A percentile compares a stretch with the other conserved stretches of the same genome.
These are phyloP conservation scores for Acrasis kona DNA, from an alignment of 78 protist species.

Conservation along the genomic window DNA sequence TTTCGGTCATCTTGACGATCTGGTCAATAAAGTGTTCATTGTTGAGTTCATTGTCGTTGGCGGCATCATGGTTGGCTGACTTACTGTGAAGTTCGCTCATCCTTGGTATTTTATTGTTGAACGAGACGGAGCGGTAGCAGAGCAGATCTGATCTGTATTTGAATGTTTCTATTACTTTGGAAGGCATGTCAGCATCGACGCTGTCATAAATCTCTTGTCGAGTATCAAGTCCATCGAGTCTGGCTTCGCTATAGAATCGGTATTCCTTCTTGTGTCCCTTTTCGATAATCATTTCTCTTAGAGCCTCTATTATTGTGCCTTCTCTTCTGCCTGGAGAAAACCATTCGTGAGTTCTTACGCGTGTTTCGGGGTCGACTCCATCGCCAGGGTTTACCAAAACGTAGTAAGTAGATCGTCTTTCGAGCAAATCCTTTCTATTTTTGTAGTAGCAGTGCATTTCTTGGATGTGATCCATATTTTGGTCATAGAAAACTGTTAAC, in stretches of 20 bases:
- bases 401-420: not conserved
- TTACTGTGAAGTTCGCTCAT: not conserved
- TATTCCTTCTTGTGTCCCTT: not conserved
- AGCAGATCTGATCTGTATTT: slow-evolving; percentile 6
- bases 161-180: not conserved
- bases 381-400: not conserved
- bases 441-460: slow-evolving; percentile 5
- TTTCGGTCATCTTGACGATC: slow-evolving; percentile 18
- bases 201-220: slow-evolving; percentile 11
- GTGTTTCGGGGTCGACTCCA: not conserved
- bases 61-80: not conserved
- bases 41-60: not conserved
- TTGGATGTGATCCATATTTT: not conserved
- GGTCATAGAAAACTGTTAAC: not conserved
- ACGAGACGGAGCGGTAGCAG: slow-evolving; percentile 11
- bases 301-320: not conserved
- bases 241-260: slow-evolving; percentile 8
- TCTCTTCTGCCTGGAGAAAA: not conserved
- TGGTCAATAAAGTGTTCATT: not conserved
- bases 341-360: not conserved
- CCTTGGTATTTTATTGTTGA: not conserved
- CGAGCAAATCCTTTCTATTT: slow-evolving; percentile 14
- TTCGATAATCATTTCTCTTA: not conserved
- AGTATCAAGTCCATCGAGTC: slow-evolving; percentile 21
- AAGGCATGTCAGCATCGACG: not conserved